Percentiles rank a stretch among this genome's conserved stretches.
These are phyloP conservation scores for Elaeis oleifera DNA, from an alignment of 202 grass and related monocot genomes.

Conservation along the genomic window DNA sequence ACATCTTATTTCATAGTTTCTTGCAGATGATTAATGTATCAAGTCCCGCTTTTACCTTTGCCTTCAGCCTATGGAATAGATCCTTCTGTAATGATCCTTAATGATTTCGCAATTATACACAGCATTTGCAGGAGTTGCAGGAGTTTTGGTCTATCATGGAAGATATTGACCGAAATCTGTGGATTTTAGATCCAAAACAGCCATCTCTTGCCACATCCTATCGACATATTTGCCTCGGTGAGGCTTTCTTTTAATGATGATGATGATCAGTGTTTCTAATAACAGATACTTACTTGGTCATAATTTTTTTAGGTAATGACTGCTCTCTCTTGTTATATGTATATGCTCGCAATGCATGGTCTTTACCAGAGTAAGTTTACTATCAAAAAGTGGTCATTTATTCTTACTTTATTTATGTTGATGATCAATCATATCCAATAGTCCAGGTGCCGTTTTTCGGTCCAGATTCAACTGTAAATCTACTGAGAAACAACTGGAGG, in stretches of 20 bases:
- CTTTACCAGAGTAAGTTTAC: slow-evolving; percentile 66
- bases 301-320: slow-evolving; percentile 33
- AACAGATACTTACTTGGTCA: slow-evolving; percentile 1
- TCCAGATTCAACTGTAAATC: slow-evolving; percentile 34
- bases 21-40: too few relatives aligned
- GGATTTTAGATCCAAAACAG: slow-evolving; percentile 49
- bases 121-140: slow-evolving; percentile 67
- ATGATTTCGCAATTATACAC: slow-evolving; percentile 19
- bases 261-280: slow-evolving; percentile 1
- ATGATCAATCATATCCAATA: slow-evolving; percentile 9
- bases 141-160: slow-evolving; percentile 66
- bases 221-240: slow-evolving; percentile 52
- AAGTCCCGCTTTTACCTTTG: not conserved
- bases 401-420: not conserved
- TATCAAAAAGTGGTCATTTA: slow-evolving; percentile 16
- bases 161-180: slow-evolving; percentile 68
- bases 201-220: slow-evolving; percentile 38
- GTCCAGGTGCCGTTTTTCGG: slow-evolving; percentile 57
- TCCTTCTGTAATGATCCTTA: not conserved
- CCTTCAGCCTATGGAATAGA: not conserved
- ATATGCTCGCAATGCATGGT: slow-evolving; percentile 37
- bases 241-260: slow-evolving; percentile 1
- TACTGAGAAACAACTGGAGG: slow-evolving; percentile 60
- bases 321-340: slow-evolving; percentile 58
- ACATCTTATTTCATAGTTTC: too few relatives aligned